Base-by-base conservation (phyloP, 352 stramenopile species). In the Globisporangium alternatum region DNA sequence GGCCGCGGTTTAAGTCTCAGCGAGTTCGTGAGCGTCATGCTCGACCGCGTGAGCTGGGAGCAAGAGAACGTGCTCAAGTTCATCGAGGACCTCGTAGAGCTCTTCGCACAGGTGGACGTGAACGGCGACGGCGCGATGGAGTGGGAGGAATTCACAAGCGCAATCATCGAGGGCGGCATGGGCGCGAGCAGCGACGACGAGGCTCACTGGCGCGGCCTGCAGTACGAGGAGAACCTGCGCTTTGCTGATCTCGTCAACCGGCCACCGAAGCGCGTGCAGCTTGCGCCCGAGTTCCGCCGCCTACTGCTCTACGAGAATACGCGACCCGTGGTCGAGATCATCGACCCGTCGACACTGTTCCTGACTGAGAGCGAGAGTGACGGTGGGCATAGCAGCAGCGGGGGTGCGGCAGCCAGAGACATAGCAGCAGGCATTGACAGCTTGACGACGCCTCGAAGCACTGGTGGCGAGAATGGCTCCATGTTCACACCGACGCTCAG, bases 111-210 rank as follows among this genome's bases (percentile, higher is more conserved):
- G 51, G 81, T 93, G 30, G 85, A 90, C 51, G 83, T 91, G 58
- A 91, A 91, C 31, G 81, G 82, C 12, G 82, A 91, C 64, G 85
- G 85, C 25, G 78, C 77, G 10, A 93, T 91, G 85, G 80, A 88
- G 55, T 93, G 85, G 85, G 85, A 93, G 31, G 85, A 93, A 65
- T 93, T 93, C 54, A 93, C 85, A 35, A 88, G 76, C 30, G 82
- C 83, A 8, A 89, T 93, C 56, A 91, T 93, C 56, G 85, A 93
- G 62, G 81, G 78, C 30, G 83, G 85, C 59, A 91, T 93, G 84
- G 73, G 82, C 12, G 75, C 69, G 0, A 76, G 53, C 6, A 71
- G 74, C 28, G 49, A 56, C 21, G 68, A 80, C 31, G 71, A 74
- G 8, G 60, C 75, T 9, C 71, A 84, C 41, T 81, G 79, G 74